Evolutionary conservation across 805 yeast genomes (phyloP).

Genomic region (Wickerhamiella alocasiicola): DNA sequence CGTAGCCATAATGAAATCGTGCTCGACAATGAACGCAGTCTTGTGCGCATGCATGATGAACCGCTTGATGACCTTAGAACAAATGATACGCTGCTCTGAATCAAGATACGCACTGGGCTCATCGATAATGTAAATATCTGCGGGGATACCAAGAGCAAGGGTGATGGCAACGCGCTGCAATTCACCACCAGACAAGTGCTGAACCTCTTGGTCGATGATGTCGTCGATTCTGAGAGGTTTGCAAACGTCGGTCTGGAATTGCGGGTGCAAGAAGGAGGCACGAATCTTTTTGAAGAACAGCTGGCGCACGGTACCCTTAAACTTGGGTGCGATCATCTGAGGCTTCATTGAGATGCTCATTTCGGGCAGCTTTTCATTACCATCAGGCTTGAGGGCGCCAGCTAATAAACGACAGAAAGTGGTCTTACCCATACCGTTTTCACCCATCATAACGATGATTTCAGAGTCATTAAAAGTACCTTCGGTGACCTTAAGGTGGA

Average conservation of each 20-base stretch:
- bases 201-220: slow-evolving; percentile 95
- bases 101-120: slow-evolving; percentile 99
- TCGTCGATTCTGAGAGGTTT: slow-evolving; percentile 90
- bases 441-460: slow-evolving; percentile 98
- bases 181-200: slow-evolving; percentile 97
- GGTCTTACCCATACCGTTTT: slow-evolving; percentile 99
- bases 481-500: slow-evolving; percentile 63
- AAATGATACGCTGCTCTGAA: slow-evolving; percentile 98
- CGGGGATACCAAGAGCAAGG: slow-evolving; percentile 82
- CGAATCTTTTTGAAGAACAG: slow-evolving; percentile 92
- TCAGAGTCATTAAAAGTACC: slow-evolving; percentile 96
- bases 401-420: slow-evolving; percentile 93
- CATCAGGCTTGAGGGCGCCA: slow-evolving; percentile 83
- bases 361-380: slow-evolving; percentile 63
- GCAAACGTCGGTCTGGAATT: slow-evolving; percentile 95
- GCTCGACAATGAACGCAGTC: slow-evolving; percentile 99
- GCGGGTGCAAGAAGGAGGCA: slow-evolving; percentile 88
- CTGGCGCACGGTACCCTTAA: slow-evolving; percentile 97
- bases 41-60: slow-evolving; percentile 91
- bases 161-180: slow-evolving; percentile 98
- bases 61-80: slow-evolving; percentile 96
- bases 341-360: slow-evolving; percentile 96
- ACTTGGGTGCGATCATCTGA: slow-evolving; percentile 97
- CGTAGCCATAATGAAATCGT: slow-evolving; percentile 99
- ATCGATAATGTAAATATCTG: slow-evolving; percentile 93